Percentiles rank a stretch among this genome's conserved stretches.
Conservation (phyloP, 1,284 basidiomycete genomes). For the Irpex lacteus region DNA sequence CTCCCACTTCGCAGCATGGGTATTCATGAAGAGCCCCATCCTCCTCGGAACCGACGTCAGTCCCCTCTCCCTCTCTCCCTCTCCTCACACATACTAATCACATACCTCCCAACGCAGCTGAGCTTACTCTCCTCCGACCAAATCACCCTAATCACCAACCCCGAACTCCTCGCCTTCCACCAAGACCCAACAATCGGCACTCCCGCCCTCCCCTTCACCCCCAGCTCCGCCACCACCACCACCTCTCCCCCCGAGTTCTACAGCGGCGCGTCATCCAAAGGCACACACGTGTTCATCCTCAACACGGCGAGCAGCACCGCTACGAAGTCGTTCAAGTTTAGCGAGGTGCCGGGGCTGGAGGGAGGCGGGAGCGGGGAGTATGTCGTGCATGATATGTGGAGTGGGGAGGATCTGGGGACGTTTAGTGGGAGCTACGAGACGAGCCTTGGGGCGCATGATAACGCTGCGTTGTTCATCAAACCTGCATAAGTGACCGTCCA, state of each 20-base stretch:
- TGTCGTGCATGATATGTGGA: constrained; percentile 54
- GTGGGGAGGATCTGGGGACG: constrained; percentile 41
- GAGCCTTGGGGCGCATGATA: constrained; percentile 47
- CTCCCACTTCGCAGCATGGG: constrained; percentile 57
- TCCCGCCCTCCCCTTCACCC: constrained; percentile 46
- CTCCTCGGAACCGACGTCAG: constrained; percentile 53
- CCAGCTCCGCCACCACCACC: constrained; percentile 34
- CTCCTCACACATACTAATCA: too few species aligned
- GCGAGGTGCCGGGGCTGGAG: constrained; percentile 41
- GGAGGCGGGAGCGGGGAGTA: constrained; percentile 24
- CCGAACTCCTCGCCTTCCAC: constrained; percentile 51
- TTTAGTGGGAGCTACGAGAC: constrained; percentile 38
- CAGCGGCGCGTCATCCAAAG: constrained; percentile 44
- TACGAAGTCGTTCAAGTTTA: constrained; percentile 44
- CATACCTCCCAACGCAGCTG: constrained; percentile 30
- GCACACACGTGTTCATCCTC: constrained; percentile 53
- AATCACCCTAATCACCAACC: constrained; percentile 47
- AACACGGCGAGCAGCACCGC: constrained; percentile 39
- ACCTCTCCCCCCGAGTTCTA: constrained; percentile 51
- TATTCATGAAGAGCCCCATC: constrained; percentile 55
- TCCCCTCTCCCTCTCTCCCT: too few species aligned
- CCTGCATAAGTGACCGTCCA: constrained; percentile 2
- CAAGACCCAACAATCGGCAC: constrained; percentile 46
- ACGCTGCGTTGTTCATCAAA: constrained; percentile 39
- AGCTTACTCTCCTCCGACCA: constrained; percentile 37